Evolutionary conservation across 345 rosid species (phyloP), one percentile per base, ranked within the genome.

Genomic region (Barbarea vulgaris): DNA sequence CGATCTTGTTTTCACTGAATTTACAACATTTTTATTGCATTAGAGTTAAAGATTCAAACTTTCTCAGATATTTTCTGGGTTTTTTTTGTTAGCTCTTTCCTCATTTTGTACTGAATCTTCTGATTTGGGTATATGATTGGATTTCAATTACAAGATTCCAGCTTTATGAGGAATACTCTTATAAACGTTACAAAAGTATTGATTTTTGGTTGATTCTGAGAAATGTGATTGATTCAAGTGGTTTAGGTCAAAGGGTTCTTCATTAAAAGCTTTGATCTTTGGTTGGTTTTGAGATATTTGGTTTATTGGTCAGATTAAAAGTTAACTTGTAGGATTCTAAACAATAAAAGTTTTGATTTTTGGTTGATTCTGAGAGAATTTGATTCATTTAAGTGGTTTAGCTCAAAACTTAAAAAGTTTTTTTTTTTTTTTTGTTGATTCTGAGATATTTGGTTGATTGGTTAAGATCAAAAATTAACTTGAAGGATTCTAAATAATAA

Each of bases 31-130:
- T 13, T 41, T n/a, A 41, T 41, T 41, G 17, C 34, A 58, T 50
- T 75, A 3, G 41, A 27, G 41, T 33, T 3, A 50, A 68, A 76
- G 50, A n/a, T 62, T 66, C 61, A 36, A 58, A 48, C 61, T 75
- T 75, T 55, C 44, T 46, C 50, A 21, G 34, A 41, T 15, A 18
- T 13, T 48, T 67, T 27, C 4, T 19, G 39, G 24, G n/a, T n/a
- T n/a, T 70, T 31, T 58, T 41, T 15, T 9, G 31, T 46, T 13
- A 31, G 3, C 19, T 1, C 11, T 37, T 50, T 36, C 1, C 33
- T 39, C 54, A 39, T 72, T 52, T 9, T 28, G 13, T 60, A 30
- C n/a, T 22, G 22, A 57, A 58, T 42, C 50, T 12, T 33, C 15
- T 5, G 4, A 14, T 62, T 73, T 53, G 62, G 47, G 7, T 1